These are phyloP conservation scores for Geotrichum klebahnii DNA, from an alignment of 1,139 yeast genomes.

Conservation along the genomic window DNA sequence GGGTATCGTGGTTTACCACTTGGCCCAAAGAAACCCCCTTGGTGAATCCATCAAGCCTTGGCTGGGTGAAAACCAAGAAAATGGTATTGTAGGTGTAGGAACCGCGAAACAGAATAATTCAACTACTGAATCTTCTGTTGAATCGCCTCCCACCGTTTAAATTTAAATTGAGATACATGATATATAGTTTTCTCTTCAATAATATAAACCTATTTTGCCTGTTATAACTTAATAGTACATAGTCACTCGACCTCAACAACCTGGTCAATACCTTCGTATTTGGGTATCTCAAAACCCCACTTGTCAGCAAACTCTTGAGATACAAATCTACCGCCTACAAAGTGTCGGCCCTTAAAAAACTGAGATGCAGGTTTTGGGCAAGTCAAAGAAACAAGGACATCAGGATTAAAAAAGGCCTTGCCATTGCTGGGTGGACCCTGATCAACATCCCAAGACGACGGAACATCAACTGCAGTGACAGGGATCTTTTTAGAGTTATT, in stretches of 20 bases:
- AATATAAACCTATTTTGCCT: background rate
- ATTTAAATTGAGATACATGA: background rate
- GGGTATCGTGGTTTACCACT: slow-evolving; percentile 43
- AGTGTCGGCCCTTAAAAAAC: slow-evolving; percentile 55
- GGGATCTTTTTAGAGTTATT: slow-evolving; percentile 25
- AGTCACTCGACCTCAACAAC: slow-evolving; percentile 34
- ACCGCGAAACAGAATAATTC: slow-evolving; percentile 33
- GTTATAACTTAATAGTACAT: background rate
- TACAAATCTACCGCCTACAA: slow-evolving; percentile 86
- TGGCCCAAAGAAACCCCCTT: slow-evolving; percentile 36
- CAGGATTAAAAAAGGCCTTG: slow-evolving; percentile 44
- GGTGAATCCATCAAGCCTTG: slow-evolving; percentile 47
- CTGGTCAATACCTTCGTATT: slow-evolving; percentile 53
- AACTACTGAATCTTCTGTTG: background rate
- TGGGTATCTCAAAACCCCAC: slow-evolving; percentile 62
- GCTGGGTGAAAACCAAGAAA: slow-evolving; percentile 43
- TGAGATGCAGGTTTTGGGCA: slow-evolving; percentile 89
- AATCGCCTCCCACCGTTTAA: background rate
- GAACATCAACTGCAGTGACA: slow-evolving; percentile 74
- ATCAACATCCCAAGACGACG: slow-evolving; percentile 97
- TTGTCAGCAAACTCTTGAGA: slow-evolving; percentile 60
- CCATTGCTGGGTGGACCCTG: slow-evolving; percentile 54
- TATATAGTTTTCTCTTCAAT: no score
- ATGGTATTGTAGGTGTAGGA: slow-evolving; percentile 43
- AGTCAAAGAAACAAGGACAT: slow-evolving; percentile 72